Evolutionary conservation across 2,329 filamentous ascomycete genomes (phyloP).

Genomic region (Endoconidiophora polonica): DNA sequence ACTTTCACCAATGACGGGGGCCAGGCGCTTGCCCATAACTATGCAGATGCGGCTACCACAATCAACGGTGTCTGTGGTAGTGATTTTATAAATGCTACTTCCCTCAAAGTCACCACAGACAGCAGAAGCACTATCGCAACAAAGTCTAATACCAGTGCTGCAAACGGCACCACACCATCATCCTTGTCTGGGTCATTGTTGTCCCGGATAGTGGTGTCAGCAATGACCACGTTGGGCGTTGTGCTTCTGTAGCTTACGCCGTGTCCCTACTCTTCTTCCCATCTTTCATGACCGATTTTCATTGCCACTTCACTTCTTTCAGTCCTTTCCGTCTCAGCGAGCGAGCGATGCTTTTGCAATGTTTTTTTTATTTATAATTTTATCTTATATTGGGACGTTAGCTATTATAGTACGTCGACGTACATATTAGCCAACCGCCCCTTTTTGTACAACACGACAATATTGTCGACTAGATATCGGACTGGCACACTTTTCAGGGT

Average conservation of each 20-base stretch:
- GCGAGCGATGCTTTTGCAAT: not conserved
- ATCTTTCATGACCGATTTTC: not conserved
- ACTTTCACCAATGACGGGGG: constrained; percentile 47
- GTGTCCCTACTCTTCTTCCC: too few relatives aligned
- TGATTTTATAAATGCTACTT: constrained; percentile 38
- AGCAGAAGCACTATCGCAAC: constrained; percentile 13
- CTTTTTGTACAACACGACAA: not conserved
- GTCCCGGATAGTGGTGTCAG: not conserved
- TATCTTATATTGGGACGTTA: not conserved
- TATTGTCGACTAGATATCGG: not conserved
- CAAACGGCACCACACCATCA: not conserved
- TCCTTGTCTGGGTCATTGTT: too few relatives aligned
- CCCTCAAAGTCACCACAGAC: constrained; percentile 20
- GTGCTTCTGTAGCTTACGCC: not conserved
- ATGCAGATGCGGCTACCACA: constrained; percentile 51
- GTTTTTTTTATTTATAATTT: not conserved
- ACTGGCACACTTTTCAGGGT: too few relatives aligned
- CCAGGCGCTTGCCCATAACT: constrained; percentile 52
- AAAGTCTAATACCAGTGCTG: not conserved
- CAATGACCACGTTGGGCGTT: not conserved
- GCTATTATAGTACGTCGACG: too few relatives aligned
- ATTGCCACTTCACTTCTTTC: not conserved
- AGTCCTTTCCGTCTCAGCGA: not conserved
- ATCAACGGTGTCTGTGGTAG: constrained; percentile 51
- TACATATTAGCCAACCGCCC: too few relatives aligned